Conservation (phyloP, 495 filamentous ascomycete genomes). For the Penicillium paradoxum region DNA sequence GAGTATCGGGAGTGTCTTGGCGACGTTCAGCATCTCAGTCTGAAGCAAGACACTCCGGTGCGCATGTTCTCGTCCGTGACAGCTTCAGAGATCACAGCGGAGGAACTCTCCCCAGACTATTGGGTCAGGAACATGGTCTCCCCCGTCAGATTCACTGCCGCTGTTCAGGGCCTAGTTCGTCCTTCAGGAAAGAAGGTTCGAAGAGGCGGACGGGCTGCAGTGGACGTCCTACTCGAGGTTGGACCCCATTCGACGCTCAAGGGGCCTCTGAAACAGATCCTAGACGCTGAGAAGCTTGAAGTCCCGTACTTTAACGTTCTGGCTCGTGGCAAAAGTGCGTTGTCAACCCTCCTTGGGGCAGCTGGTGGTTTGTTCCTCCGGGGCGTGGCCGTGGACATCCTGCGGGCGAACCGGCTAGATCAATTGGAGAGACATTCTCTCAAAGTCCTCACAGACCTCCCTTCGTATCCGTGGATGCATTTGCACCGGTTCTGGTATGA, state of each 20-base stretch:
- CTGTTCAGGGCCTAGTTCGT: neutral
- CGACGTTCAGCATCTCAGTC: neutral
- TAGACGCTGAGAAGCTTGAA: neutral
- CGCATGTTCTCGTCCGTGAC: neutral
- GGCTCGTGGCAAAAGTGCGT: neutral
- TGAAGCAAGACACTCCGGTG: neutral
- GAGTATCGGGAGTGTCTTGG: neutral
- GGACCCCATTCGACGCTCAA: neutral
- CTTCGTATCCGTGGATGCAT: neutral
- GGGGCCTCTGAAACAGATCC: slow-evolving; percentile 7
- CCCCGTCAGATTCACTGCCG: neutral
- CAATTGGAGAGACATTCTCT: neutral
- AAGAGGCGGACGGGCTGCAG: too few species aligned
- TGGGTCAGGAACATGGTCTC: neutral
- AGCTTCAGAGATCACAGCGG: too few species aligned
- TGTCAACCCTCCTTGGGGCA: neutral
- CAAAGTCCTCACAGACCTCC: neutral
- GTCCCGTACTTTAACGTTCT: neutral
- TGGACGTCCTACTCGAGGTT: neutral
- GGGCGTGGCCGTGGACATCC: too few species aligned
- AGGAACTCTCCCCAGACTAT: neutral
- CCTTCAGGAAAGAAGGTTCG: too few species aligned
- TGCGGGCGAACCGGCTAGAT: neutral
- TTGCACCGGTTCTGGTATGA: neutral
- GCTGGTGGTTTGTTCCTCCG: neutral